phyloP scores from a whole-genome alignment of 768 basidiomycete genomes.

The Omphalotus guepiniiformis region DNA sequence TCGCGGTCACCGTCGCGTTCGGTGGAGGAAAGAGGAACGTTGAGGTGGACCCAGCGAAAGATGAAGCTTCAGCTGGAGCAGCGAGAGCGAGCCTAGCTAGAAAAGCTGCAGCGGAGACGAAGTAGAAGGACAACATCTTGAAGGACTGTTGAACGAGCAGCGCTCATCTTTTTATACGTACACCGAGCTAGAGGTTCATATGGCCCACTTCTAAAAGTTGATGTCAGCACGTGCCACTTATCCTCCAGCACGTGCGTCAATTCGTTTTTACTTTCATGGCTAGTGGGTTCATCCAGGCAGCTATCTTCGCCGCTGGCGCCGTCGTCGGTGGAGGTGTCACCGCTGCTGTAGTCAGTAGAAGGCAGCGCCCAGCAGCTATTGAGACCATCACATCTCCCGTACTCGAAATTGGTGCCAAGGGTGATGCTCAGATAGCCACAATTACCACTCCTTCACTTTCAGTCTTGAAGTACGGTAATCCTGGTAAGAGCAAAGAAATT shows the following conservation, averaged over 20 bases:
- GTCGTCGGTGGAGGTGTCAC: constrained; percentile 75
- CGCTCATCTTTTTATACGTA: no score
- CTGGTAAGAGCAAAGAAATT: constrained; percentile 45
- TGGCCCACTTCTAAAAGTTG: no score
- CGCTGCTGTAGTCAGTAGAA: constrained; percentile 38
- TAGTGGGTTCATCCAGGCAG: constrained; percentile 46
- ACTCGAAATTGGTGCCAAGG: constrained; percentile 42
- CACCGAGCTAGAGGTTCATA: no score
- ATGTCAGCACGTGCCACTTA: no score
- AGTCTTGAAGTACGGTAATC: constrained; percentile 76
- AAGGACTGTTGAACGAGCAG: no score
- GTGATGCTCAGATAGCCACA: constrained; percentile 38
- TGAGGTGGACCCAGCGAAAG: constrained; percentile 39
- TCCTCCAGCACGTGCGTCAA: constrained; percentile 8
- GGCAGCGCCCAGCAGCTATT: constrained; percentile 13
- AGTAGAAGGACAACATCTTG: no score
- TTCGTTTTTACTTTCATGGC: constrained; percentile 7
- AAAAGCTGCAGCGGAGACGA: no score
- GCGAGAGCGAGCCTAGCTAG: no score
- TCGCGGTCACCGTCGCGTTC: constrained; percentile 28
- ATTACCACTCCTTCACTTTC: constrained; percentile 22
- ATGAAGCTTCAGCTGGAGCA: constrained; percentile 22
- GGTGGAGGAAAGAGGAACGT: constrained; percentile 40
- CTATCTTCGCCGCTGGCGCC: constrained; percentile 81
- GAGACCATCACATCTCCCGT: constrained; percentile 32